Percentiles rank a stretch among this genome's conserved stretches.
Conservation (phyloP, 2,329 filamentous ascomycete species). For the Fusarium sp. region DNA sequence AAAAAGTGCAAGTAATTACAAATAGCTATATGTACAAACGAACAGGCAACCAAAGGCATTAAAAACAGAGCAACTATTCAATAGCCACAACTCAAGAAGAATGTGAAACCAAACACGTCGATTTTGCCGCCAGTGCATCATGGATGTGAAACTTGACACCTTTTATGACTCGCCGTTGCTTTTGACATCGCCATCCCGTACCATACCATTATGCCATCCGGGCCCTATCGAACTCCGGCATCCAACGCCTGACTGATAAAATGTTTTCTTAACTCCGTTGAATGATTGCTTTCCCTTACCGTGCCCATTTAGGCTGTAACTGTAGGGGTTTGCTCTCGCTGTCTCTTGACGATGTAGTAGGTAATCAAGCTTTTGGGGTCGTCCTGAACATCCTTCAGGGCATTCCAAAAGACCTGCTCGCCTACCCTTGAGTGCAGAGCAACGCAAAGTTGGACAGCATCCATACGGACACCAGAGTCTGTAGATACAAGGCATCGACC, state of each 20-base stretch:
- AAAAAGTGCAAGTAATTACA: constrained; percentile 35
- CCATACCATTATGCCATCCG: constrained; percentile 3
- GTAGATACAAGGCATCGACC: constrained; percentile 69
- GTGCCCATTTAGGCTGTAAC: constrained; percentile 11
- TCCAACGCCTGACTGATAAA: constrained; percentile 36
- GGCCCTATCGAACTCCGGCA: constrained; percentile 38
- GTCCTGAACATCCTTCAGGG: constrained; percentile 73
- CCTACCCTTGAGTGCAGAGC: constrained; percentile 74
- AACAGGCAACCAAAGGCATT: constrained; percentile 3
- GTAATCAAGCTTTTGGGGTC: constrained; percentile 82
- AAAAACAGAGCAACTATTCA: constrained; percentile 27
- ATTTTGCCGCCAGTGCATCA: constrained; percentile 20
- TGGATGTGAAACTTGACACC: constrained; percentile 17
- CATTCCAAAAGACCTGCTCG: constrained; percentile 74
- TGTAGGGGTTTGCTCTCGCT: constrained; percentile 62
- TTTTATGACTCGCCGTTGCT: constrained; percentile 11
- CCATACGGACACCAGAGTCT: constrained; percentile 76
- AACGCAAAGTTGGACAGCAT: constrained; percentile 83
- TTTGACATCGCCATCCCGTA: constrained; percentile 17
- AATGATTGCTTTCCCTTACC: neutral
- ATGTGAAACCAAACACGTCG: constrained; percentile 24
- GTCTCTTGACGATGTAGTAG: constrained; percentile 82
- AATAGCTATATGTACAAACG: constrained; percentile 36
- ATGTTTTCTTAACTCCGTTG: constrained; percentile 8
- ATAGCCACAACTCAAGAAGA: constrained; percentile 31